Percentiles rank a stretch among this genome's conserved stretches.
phyloP scores from a whole-genome alignment of 148 eudicot genomes.

The Vaccinium myrtillus region DNA sequence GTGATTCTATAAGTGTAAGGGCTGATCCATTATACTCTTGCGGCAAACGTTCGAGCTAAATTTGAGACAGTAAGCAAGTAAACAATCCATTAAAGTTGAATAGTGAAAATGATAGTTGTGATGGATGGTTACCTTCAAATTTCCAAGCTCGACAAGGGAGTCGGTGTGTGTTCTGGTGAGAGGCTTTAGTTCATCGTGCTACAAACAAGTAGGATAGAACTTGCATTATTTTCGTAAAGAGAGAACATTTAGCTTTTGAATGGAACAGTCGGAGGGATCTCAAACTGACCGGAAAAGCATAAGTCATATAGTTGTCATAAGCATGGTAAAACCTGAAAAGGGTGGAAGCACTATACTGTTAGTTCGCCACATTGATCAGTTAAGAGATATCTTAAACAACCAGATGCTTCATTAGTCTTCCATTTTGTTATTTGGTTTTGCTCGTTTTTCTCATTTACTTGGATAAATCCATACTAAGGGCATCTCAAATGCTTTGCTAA shows the following conservation, averaged over 20 bases:
- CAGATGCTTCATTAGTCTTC: neutral
- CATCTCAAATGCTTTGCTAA: too few relatives aligned
- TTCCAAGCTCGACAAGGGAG: constrained; percentile 90
- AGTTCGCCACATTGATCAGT: constrained; percentile 1
- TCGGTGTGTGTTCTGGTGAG: constrained; percentile 76
- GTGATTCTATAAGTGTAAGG: constrained; percentile 88
- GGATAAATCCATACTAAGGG: too few relatives aligned
- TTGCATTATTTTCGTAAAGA: neutral
- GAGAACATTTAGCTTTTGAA: neutral
- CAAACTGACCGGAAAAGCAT: constrained; percentile 91
- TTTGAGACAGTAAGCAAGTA: constrained; percentile 21
- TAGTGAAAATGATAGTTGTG: constrained; percentile 8
- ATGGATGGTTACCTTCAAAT: constrained; percentile 57
- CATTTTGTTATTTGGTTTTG: neutral
- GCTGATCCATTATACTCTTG: constrained; percentile 87
- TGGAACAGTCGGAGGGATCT: neutral
- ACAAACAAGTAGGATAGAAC: constrained; percentile 22
- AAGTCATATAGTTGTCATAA: constrained; percentile 85
- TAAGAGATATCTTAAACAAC: neutral
- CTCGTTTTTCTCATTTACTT: neutral
- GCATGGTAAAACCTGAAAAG: constrained; percentile 96
- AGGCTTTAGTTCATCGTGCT: constrained; percentile 99
- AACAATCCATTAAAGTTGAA: constrained; percentile 4
- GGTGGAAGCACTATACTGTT: constrained; percentile 3
- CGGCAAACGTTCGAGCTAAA: constrained; percentile 85